Evolutionary conservation across 192 early-diverging fungal species (phyloP).

Genomic region (Coemansia sp.): DNA sequence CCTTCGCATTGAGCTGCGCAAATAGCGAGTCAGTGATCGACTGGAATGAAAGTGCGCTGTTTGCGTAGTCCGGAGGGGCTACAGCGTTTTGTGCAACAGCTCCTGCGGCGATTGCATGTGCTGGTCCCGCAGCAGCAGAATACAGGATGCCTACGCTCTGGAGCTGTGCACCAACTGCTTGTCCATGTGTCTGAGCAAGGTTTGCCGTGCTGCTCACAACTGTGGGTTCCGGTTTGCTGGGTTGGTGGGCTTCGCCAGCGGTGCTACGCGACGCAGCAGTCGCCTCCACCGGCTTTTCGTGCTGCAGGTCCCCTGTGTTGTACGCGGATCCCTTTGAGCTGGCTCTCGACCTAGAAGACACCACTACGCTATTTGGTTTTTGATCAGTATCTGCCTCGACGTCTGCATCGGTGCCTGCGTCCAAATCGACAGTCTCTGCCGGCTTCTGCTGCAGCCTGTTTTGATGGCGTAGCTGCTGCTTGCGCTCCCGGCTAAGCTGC

Average conservation of each 20-base stretch:
- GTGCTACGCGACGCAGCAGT: background rate
- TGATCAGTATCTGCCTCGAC: background rate
- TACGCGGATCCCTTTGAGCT: background rate
- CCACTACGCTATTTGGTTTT: background rate
- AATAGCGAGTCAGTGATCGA: slow-evolving; percentile 47
- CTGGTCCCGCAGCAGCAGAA: background rate
- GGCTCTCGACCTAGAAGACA: background rate
- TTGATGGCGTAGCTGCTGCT: slow-evolving; percentile 44
- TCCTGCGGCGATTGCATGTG: background rate
- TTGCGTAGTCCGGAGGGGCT: slow-evolving; percentile 4
- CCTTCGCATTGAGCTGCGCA: slow-evolving; percentile 52
- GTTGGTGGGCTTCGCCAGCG: background rate
- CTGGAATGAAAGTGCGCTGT: slow-evolving; percentile 49
- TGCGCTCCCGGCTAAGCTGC: slow-evolving; percentile 46
- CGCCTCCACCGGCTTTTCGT: background rate
- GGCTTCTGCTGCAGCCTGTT: slow-evolving; percentile 22
- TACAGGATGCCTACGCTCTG: background rate
- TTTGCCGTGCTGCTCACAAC: background rate
- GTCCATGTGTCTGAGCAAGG: background rate
- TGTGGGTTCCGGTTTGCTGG: background rate
- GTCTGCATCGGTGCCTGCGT: background rate
- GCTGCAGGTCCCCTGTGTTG: background rate
- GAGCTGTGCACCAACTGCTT: background rate
- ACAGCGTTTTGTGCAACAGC: background rate
- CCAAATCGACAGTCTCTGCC: background rate